Conservation (phyloP, 768 basidiomycete genomes). For the Cystofilobasidium bisporidii region DNA sequence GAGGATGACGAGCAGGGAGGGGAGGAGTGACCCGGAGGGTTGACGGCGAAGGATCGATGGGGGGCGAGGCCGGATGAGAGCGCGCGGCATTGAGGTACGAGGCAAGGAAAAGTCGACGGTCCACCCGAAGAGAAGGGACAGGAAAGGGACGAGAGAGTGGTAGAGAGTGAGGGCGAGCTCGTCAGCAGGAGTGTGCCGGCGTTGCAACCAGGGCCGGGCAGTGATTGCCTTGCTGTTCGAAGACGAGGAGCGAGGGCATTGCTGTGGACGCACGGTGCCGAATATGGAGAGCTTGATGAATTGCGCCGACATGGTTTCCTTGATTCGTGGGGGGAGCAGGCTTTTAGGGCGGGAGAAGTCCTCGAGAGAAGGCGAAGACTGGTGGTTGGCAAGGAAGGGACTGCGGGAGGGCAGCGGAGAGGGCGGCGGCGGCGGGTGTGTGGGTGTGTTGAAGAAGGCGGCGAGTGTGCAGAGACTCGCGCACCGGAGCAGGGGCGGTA, state of each 20-base stretch:
- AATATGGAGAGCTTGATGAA: conserved; percentile 98
- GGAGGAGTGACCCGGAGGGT: neutral
- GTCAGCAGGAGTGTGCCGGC: no score
- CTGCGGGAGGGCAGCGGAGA: no score
- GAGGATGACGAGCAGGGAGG: neutral
- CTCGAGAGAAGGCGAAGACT: neutral
- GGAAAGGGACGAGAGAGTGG: neutral
- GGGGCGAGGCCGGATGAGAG: neutral
- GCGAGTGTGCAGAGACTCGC: no score
- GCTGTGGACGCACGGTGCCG: conserved; percentile 60
- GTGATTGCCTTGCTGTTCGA: no score
- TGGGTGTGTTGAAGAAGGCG: no score
- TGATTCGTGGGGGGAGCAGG: neutral
- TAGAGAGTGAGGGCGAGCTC: no score
- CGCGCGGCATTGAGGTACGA: neutral
- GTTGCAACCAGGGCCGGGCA: no score
- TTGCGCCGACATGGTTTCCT: conserved; percentile 37
- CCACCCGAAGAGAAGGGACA: neutral
- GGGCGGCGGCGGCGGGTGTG: no score
- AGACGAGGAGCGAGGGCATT: neutral
- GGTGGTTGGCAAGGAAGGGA: no score
- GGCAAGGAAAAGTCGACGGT: neutral
- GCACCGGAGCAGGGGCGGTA: no score
- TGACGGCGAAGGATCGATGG: neutral
- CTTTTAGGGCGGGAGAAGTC: neutral